Base-by-base conservation (phyloP, 345 rosid genomes). In the Arabidopsis arenosa region DNA sequence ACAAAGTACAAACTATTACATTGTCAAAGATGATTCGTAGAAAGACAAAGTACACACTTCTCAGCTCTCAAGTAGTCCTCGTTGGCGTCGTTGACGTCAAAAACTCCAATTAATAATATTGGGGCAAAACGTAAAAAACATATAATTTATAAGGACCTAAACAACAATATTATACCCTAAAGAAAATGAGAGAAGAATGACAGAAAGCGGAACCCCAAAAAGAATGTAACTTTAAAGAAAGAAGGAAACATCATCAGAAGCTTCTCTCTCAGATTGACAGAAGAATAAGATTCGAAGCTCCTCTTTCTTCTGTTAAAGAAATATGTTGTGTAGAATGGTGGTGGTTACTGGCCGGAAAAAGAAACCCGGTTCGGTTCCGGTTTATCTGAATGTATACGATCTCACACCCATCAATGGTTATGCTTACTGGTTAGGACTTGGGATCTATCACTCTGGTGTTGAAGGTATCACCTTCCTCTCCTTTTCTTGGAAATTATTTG, bases 371-470 rank as follows among this genome's bases (percentile, higher is more conserved):
- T 71, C 79, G 10, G 92, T 92, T 39, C 98, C 96, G 77, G 99
- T 95, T 81, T 92, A 90, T 79, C 76, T 95, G 83, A 95, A 95
- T 82, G 99, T 92, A 7, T 95, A 95, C 79, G 99, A 95, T 73
- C 83, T 95, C 71, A 95, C 99, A 70, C 88, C 99, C 37, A 89
- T 92, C 47, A 95, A 95, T 80, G 99, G 99, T 18, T 95, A 95
- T 48, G 97, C 99, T 57, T 95, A 95, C 63, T 95, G 99, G 99
- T 56, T 95, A 33, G 97, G 99, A 17, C 99, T 95, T 21, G 97
- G 99, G 68, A 82, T 95, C 84, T 95, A 95, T 71, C 99, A 95
- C 82, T 95, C 97, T 53, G 97, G 99, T 48, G 97, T 95, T 21
- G 96, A 95, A 88, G 99, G 97, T 95, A 21, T 45, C 63, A 0